Conservation (phyloP, 2,329 filamentous ascomycete genomes). For the Tolypocladium ovalisporum region DNA sequence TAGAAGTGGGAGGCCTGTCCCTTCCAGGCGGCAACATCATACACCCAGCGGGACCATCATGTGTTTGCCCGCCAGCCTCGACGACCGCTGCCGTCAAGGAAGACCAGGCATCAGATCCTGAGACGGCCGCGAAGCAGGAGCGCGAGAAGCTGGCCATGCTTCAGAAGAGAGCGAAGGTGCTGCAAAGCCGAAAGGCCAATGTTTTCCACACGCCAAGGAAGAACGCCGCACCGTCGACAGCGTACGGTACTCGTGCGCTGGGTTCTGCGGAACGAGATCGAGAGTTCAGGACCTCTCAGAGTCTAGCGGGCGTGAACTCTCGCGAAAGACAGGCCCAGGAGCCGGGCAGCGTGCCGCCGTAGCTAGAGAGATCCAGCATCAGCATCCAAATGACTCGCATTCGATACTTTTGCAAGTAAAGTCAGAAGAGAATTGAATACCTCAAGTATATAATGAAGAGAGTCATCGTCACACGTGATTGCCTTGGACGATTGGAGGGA, state of each 20-base stretch:
- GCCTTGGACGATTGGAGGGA: too few relatives aligned
- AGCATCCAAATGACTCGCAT: background rate
- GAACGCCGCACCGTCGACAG: background rate
- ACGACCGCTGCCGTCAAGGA: background rate
- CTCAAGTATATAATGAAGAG: too few relatives aligned
- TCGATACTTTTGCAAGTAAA: too few relatives aligned
- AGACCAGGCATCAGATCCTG: background rate
- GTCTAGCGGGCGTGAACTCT: constrained; percentile 3
- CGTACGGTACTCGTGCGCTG: constrained; percentile 2
- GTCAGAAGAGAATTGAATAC: too few relatives aligned
- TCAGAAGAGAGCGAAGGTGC: background rate
- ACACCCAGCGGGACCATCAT: background rate
- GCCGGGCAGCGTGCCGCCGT: background rate
- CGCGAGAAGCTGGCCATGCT: background rate
- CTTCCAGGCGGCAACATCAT: constrained; percentile 3
- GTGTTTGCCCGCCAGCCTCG: background rate
- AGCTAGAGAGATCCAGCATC: background rate
- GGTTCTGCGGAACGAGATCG: constrained; percentile 1
- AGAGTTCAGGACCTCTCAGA: background rate
- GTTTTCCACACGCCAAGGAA: background rate
- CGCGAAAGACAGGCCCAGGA: background rate
- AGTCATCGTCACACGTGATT: too few relatives aligned
- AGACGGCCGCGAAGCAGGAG: background rate
- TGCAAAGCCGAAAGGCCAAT: background rate
- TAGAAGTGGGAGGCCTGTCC: constrained; percentile 2